Percentiles rank a stretch among this genome's conserved stretches.
phyloP scores from a whole-genome alignment of 106 monocot species.

The Dactylorhiza incarnata region DNA sequence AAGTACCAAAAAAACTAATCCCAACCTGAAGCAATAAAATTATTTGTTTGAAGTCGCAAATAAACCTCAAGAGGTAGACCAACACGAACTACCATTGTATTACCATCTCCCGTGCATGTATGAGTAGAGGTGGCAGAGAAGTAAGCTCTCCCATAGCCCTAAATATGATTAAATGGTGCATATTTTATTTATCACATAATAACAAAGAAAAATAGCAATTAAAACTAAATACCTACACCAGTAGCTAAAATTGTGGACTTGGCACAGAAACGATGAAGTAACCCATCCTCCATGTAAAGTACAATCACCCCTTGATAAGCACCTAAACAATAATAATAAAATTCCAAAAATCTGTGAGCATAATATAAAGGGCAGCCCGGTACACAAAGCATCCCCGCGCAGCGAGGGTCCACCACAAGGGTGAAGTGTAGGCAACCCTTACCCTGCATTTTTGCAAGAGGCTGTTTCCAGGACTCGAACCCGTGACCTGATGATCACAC shows the following conservation, averaged over 20 bases:
- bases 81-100: constrained; percentile 95
- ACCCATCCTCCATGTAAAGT: constrained; percentile 84
- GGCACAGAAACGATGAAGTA: constrained; percentile 67
- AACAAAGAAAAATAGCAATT: background rate
- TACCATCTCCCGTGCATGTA: constrained; percentile 98
- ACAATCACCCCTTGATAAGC: constrained; percentile 70
- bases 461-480: too few relatives aligned
- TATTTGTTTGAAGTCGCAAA: constrained; percentile 4
- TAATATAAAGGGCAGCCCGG: too few relatives aligned
- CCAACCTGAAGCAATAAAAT: background rate
- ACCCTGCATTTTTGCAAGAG: too few relatives aligned
- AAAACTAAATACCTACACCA: constrained; percentile 34
- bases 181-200: background rate
- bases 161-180: background rate
- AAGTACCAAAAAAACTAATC: background rate
- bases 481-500: too few relatives aligned
- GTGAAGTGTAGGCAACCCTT: too few relatives aligned
- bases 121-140: constrained; percentile 99
- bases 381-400: too few relatives aligned
- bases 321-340: constrained; percentile 18
- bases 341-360: constrained; percentile 1
- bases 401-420: too few relatives aligned
- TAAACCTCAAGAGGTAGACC: constrained; percentile 85
- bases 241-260: constrained; percentile 65
- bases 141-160: constrained; percentile 95